Evolutionary conservation across 768 basidiomycete species (phyloP).

Genomic region (Grammothele lineata): DNA sequence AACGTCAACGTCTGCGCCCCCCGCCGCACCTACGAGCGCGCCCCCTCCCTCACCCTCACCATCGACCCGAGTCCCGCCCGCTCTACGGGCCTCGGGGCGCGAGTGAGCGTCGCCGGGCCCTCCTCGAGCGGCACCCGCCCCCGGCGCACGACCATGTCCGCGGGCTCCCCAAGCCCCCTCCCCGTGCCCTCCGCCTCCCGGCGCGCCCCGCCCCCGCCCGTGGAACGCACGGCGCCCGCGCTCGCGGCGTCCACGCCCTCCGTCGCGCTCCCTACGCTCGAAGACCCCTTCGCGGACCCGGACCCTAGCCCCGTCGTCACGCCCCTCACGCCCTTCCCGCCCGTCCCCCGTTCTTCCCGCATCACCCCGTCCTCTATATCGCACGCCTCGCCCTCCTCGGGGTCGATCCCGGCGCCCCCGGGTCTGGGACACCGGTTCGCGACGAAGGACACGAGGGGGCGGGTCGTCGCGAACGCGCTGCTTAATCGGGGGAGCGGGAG

Average conservation of each 20-base stretch:
- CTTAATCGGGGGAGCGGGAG: conserved; percentile 54
- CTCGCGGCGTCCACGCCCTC: background rate
- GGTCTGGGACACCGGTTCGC: conserved; percentile 1
- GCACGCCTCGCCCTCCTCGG: background rate
- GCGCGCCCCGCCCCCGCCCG: conserved; percentile 17
- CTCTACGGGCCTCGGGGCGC: background rate
- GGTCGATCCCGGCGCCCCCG: conserved; percentile 1
- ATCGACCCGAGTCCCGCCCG: background rate
- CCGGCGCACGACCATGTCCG: conserved; percentile 15
- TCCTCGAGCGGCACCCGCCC: conserved; percentile 14
- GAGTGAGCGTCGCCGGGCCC: background rate
- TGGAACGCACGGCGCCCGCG: conserved; percentile 9
- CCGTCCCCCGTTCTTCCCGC: conserved; percentile 4
- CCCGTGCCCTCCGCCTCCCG: conserved; percentile 10
- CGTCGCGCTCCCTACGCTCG: conserved; percentile 2
- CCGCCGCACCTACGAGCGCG: conserved; percentile 6
- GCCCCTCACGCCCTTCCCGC: conserved; percentile 1
- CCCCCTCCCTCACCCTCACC: conserved; percentile 4
- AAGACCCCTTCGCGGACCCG: conserved; percentile 25
- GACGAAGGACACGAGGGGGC: conserved; percentile 35
- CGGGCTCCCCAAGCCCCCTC: conserved; percentile 1
- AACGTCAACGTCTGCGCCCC: conserved; percentile 15
- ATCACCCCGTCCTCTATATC: background rate
- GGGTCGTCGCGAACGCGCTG: conserved; percentile 55
- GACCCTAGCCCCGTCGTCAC: conserved; percentile 1